Evolutionary conservation across 257 asterid species (phyloP).

Genomic region (Anisodus acutangulus): DNA sequence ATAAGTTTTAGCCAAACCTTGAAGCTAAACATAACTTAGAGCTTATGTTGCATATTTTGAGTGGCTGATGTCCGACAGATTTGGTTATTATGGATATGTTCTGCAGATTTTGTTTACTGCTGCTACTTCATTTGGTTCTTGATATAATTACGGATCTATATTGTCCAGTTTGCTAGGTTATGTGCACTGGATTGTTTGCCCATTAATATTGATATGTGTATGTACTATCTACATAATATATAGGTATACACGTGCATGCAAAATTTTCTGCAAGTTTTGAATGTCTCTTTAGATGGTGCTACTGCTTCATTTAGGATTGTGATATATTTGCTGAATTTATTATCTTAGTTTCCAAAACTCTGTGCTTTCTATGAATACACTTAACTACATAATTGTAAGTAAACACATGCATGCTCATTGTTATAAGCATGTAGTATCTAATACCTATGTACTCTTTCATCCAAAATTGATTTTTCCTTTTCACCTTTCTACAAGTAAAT

Average conservation of each 20-base stretch:
- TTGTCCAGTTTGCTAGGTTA: neutral
- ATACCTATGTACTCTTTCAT: neutral
- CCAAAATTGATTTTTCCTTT: no score
- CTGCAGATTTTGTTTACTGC: neutral
- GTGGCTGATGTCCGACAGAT: neutral
- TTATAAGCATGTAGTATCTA: neutral
- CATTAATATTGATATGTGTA: neutral
- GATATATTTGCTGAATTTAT: neutral
- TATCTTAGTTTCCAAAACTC: neutral
- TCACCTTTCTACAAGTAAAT: no score
- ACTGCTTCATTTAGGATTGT: neutral
- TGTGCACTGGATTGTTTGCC: neutral
- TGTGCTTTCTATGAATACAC: neutral
- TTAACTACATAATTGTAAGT: neutral
- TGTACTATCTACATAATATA: neutral
- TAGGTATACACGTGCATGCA: neutral
- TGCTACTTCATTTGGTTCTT: neutral
- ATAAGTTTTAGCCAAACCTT: neutral
- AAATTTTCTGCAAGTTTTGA: neutral
- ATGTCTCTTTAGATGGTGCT: neutral
- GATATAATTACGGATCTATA: neutral
- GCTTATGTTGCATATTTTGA: neutral
- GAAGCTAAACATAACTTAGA: neutral
- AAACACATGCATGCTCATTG: no score
- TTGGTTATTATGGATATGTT: slow-evolving; percentile 1